phyloP scores from a whole-genome alignment of 202 grass and related monocot species.

The Carex sylvatica region DNA sequence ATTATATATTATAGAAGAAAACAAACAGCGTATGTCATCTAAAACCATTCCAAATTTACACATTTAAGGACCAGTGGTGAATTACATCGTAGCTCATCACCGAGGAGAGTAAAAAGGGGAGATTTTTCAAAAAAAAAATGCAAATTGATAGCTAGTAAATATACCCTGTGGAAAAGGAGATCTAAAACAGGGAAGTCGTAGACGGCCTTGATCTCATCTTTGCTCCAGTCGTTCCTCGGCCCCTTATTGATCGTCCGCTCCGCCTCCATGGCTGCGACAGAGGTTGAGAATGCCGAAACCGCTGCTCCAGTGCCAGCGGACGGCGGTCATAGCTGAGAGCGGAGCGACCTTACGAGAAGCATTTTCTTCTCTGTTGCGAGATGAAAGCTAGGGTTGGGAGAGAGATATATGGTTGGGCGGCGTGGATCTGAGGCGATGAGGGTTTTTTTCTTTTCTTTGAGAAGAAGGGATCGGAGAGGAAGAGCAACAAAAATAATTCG shows the following conservation, averaged over 20 bases:
- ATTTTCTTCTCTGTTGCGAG: not conserved
- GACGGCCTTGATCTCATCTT: constrained; percentile 82
- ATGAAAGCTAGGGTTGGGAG: no score
- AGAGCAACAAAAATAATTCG: no score
- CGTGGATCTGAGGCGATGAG: no score
- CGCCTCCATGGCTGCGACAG: constrained; percentile 57
- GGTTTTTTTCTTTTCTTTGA: no score
- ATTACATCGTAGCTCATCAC: not conserved
- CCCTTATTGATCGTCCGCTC: constrained; percentile 61
- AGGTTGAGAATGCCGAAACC: constrained; percentile 34
- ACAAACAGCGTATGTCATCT: not conserved
- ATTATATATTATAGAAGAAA: not conserved
- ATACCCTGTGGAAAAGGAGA: constrained; percentile 89
- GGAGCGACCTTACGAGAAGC: constrained; percentile 45
- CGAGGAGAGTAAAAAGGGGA: not conserved
- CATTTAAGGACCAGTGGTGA: not conserved
- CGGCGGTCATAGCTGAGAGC: constrained; percentile 28
- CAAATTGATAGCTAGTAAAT: not conserved
- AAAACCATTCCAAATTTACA: not conserved
- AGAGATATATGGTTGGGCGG: no score
- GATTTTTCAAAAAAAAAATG: not conserved
- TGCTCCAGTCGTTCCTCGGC: constrained; percentile 75
- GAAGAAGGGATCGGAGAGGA: no score
- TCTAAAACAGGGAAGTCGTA: constrained; percentile 91
- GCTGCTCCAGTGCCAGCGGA: not conserved